Evolutionary conservation across 1,284 basidiomycete genomes (phyloP), one percentile per base, ranked within the genome.

Genomic region (Ustilago loliicola): DNA sequence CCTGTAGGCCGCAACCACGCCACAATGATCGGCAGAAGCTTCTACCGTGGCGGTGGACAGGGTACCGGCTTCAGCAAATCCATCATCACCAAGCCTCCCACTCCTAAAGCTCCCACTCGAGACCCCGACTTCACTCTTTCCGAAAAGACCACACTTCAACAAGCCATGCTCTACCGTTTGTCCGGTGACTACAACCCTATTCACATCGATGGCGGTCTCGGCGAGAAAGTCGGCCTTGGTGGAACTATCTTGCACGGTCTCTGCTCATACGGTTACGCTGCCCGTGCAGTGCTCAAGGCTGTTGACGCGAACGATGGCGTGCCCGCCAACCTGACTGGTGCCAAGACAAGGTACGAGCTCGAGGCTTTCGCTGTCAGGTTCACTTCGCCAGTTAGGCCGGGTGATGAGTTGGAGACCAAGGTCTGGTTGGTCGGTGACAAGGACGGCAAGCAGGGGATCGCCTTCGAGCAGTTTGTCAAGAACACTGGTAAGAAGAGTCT

Each of bases 231-330:
- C 15, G 83, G 83, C 19, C 76, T 84, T 2, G 73, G 76, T 10
- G 82, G 83, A 8, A 72, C 71, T 7, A 84, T 84, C 45, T 71
- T 84, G 11, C 83, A 84, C 72, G 83, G 83, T 25, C 77, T 84
- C 29, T 84, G 83, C 73, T 79, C 76, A 42, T 82, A 73, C 66
- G 80, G 76, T 25, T 66, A 73, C 32, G 83, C 83, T 1, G 72
- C 80, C 1, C 72, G 80, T 15, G 83, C 83, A n/a, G 68, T 84
- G 17, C 73, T 84, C 36, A 73, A 74, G 21, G 54, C 77, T 17
- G 71, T 78, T 30, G 68, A 74, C 52, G 13, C 61, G 1, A 69
- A 69, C 30, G 81, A 83, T 47, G 82, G 82, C 42, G 45, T 72
- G 8, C 72, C 79, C 21, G 67, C 64, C 21, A 61, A 66, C 56